Evolutionary conservation across 495 filamentous ascomycete species (phyloP).

Genomic region (Tuber umbilicatum): DNA sequence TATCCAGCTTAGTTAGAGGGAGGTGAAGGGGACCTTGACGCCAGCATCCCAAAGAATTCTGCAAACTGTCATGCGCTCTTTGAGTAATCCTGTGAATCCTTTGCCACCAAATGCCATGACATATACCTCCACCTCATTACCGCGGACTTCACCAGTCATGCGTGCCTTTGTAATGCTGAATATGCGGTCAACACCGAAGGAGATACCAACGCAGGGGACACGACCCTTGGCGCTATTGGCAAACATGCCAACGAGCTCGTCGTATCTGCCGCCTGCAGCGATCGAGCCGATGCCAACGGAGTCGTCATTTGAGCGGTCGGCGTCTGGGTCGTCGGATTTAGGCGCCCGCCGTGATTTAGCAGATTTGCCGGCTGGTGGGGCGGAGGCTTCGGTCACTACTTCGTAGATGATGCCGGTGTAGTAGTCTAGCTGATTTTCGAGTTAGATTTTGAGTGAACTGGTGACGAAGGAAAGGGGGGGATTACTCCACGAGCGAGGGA

Average conservation of each 20-base stretch:
- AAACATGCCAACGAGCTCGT: constrained; percentile 92
- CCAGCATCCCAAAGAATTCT: constrained; percentile 69
- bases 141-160: constrained; percentile 49
- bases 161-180: constrained; percentile 81
- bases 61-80: constrained; percentile 72
- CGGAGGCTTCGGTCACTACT: constrained; percentile 76
- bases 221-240: constrained; percentile 54
- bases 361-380: constrained; percentile 49
- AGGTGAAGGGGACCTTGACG: constrained; percentile 54
- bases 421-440: constrained; percentile 60
- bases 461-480: background rate
- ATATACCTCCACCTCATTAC: constrained; percentile 75
- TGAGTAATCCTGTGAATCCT: constrained; percentile 70
- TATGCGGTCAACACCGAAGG: constrained; percentile 91
- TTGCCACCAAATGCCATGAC: constrained; percentile 93
- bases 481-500: constrained; percentile 42
- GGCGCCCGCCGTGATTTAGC: constrained; percentile 52
- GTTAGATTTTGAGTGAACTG: background rate
- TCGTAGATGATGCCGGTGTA: constrained; percentile 95
- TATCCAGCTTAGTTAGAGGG: background rate
- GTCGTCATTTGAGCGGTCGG: constrained; percentile 76
- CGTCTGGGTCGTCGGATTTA: constrained; percentile 58
- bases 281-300: constrained; percentile 77
- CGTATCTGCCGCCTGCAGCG: constrained; percentile 86
- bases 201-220: constrained; percentile 89